Conservation (phyloP, 179 eudicot genomes). For the Heliamphora ciliata region DNA sequence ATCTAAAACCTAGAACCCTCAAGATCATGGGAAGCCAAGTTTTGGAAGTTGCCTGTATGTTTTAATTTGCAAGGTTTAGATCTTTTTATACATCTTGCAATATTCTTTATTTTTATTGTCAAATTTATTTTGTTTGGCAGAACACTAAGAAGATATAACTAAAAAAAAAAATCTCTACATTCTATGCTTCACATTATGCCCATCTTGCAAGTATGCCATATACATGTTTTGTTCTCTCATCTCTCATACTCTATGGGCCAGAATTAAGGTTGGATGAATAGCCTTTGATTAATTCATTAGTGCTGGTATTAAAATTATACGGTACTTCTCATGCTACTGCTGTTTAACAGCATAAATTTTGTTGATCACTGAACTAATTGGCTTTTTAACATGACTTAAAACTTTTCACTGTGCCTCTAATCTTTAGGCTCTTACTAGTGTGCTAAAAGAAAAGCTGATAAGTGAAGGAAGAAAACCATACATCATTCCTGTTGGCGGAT, state of each 20-base stretch:
- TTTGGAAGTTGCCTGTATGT: too few species aligned
- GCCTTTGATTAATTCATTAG: not conserved
- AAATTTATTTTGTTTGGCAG: too few species aligned
- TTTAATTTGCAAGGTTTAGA: too few species aligned
- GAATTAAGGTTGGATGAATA: not conserved
- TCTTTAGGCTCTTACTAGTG: conserved; percentile 63
- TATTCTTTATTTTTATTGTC: too few species aligned
- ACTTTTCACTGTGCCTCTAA: conserved; percentile 3
- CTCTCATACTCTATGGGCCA: not conserved
- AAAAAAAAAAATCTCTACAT: not conserved
- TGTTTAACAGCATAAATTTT: not conserved
- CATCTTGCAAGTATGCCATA: not conserved
- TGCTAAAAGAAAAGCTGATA: conserved; percentile 74
- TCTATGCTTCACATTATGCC: not conserved
- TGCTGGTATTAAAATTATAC: not conserved
- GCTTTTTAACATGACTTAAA: conserved; percentile 16
- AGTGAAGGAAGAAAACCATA: conserved; percentile 91
- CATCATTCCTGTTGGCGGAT: conserved; percentile 97
- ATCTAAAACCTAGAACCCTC: too few species aligned
- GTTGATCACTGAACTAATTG: conserved; percentile 3
- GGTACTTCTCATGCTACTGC: not conserved
- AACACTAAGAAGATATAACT: not conserved
- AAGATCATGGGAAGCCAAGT: too few species aligned
- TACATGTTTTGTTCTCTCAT: not conserved
- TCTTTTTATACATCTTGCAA: too few species aligned